phyloP scores from a whole-genome alignment of 371 early-diverging fungal genomes.

The Mucor ambiguus region DNA sequence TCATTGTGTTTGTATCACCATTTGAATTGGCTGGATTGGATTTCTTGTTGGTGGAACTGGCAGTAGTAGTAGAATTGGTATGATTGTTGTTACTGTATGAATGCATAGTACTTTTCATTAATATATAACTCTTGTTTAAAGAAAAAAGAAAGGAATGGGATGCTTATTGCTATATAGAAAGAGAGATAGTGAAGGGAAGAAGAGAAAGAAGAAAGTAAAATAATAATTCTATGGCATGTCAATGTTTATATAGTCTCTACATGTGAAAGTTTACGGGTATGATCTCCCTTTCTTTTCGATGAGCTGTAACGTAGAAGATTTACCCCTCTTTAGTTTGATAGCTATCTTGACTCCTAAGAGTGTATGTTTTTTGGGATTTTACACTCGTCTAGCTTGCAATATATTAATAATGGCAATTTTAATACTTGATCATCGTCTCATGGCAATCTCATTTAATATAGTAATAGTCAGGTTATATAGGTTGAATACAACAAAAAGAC shows the following conservation, averaged over 20 bases:
- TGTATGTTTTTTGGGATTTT: slow-evolving; percentile 1
- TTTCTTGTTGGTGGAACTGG: background rate
- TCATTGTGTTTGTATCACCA: slow-evolving; percentile 5
- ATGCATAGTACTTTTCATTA: slow-evolving; percentile 6
- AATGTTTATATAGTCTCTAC: slow-evolving; percentile 2
- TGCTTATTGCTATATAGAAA: background rate
- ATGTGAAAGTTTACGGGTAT: background rate
- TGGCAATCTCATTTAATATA: background rate
- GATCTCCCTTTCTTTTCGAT: background rate
- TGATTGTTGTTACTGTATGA: background rate
- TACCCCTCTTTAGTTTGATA: background rate
- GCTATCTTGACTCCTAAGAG: slow-evolving; percentile 1
- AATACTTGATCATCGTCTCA: background rate
- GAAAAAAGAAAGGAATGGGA: background rate
- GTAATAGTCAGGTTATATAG: background rate
- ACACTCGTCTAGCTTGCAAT: slow-evolving; percentile 19
- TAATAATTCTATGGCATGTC: slow-evolving; percentile 2
- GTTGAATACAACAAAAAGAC: background rate
- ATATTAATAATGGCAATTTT: slow-evolving; percentile 7
- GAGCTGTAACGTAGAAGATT: background rate
- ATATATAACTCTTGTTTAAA: background rate
- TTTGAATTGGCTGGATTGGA: background rate
- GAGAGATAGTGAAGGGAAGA: background rate
- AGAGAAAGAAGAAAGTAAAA: slow-evolving; percentile 6
- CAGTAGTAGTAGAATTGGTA: background rate